These are phyloP conservation scores for Cucumis hystrix DNA, from an alignment of 306 rosid species.

Conservation along the genomic window DNA sequence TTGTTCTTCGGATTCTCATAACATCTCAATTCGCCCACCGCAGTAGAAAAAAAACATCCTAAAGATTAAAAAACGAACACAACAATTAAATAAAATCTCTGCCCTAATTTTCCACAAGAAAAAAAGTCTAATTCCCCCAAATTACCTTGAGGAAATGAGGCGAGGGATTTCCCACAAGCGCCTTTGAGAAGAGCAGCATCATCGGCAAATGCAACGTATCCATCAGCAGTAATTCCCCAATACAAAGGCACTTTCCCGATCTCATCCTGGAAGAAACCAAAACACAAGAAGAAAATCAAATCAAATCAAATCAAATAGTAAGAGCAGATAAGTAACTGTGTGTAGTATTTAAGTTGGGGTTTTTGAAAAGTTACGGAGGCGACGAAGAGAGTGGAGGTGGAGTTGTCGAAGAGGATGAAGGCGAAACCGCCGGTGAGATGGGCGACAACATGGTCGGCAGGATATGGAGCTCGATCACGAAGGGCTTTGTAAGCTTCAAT, in stretches of 20 bases:
- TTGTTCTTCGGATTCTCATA: constrained; percentile 81
- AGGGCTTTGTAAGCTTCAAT: constrained; percentile 95
- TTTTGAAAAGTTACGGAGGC: constrained; percentile 45
- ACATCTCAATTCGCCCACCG: constrained; percentile 65
- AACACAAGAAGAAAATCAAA: neutral
- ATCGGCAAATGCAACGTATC: constrained; percentile 76
- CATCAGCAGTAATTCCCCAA: constrained; percentile 98
- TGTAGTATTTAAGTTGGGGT: too few species aligned
- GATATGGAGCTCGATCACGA: constrained; percentile 91
- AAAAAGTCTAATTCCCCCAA: neutral
- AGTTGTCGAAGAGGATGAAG: constrained; percentile 67
- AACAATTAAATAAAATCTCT: neutral
- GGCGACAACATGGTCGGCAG: constrained; percentile 74
- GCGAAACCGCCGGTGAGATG: constrained; percentile 73
- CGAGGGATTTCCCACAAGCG: constrained; percentile 99
- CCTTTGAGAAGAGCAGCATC: constrained; percentile 70
- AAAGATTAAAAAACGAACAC: neutral
- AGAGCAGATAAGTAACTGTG: neutral
- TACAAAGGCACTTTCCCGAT: constrained; percentile 61
- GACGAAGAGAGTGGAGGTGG: constrained; percentile 78
- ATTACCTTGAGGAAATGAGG: constrained; percentile 76
- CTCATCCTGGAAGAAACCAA: constrained; percentile 43
- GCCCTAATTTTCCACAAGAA: neutral
- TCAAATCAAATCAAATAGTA: neutral
- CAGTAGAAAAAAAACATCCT: constrained; percentile 76